A percentile compares a stretch with the other conserved stretches of the same genome.
phyloP scores from a whole-genome alignment of 768 basidiomycete species.

The Nidularia sp. region DNA sequence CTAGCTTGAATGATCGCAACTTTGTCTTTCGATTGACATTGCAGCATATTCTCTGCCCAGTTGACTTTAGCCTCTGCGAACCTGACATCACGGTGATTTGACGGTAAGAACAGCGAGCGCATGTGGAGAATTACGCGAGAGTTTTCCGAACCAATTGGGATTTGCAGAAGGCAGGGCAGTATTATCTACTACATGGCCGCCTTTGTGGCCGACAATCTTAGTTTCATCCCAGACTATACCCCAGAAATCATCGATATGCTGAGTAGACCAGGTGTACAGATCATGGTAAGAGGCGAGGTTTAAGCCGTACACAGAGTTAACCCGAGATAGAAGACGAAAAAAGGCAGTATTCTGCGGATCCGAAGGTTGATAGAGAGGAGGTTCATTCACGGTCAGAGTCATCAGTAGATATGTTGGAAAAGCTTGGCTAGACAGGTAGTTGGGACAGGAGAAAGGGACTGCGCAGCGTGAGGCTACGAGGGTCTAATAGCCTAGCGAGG shows the following conservation, averaged over 20 bases:
- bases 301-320: constrained; percentile 45
- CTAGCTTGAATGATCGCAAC: constrained; percentile 68
- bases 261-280: constrained; percentile 63
- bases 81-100: constrained; percentile 21
- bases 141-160: constrained; percentile 54
- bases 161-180: constrained; percentile 51
- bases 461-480: neutral
- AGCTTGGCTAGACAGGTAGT: neutral
- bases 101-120: neutral
- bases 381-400: neutral
- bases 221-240: constrained; percentile 68
- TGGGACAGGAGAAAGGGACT: constrained; percentile 1
- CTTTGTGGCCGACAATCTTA: constrained; percentile 58
- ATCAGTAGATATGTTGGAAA: neutral
- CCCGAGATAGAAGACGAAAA: constrained; percentile 41
- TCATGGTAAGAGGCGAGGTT: constrained; percentile 54
- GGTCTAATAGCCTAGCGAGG: neutral
- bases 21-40: constrained; percentile 50
- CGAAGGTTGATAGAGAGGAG: constrained; percentile 36
- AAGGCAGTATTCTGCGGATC: constrained; percentile 38
- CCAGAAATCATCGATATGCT: constrained; percentile 66
- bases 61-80: constrained; percentile 61
- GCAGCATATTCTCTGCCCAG: constrained; percentile 81
- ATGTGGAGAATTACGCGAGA: neutral
- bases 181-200: constrained; percentile 53